Evolutionary conservation across 768 basidiomycete genomes (phyloP), one percentile per base, ranked within the genome.

Genomic region (Lactarius evosmus): DNA sequence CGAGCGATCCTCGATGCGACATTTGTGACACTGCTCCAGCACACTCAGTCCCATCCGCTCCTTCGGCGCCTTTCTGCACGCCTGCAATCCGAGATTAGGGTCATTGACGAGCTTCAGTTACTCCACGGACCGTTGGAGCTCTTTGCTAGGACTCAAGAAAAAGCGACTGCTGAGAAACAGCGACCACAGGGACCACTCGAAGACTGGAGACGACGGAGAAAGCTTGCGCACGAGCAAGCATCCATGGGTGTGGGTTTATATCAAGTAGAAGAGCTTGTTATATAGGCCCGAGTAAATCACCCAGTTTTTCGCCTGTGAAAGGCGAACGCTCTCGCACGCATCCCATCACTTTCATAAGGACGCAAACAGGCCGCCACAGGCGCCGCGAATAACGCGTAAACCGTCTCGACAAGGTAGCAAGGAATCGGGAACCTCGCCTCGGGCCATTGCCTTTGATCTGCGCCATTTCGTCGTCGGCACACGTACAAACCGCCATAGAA

Each of bases 1-100:
- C 86, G 88, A 74, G 76, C 78, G 6, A 72, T 91, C 60, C 78
- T 93, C 30, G 91, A 93, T 72, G 81, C 89, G 0, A 86, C 83
- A 14, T 90, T 89, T 71, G 78, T 92, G 52, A 74, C 79, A 0
- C 78, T 93, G 25, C 77, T 93, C 14, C 84, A 87, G 64, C 79
- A 91, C 69, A 73, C 80, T 16, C 84, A 85, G 0, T 79, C 87
- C 5, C 84, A 89, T 68, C 68, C 70, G 27, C 67, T 85, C 29
- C 76, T 93, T 25, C 78, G 75, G 30, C 73, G 71, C 9, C 74
- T 90, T 34, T 76, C 82, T 40, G 73, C 78, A 1, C 78, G 80
- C 32, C 75, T 91, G 57, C 78, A 82, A 52, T 82, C 83, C 3
- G 86, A 88, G 71, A 76, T 90, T 12, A 69, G 63, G 3, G 76